A percentile compares a stretch with the other conserved stretches of the same genome.
Conservation (phyloP, 805 yeast genomes). For the Suhomyces emberorum region DNA sequence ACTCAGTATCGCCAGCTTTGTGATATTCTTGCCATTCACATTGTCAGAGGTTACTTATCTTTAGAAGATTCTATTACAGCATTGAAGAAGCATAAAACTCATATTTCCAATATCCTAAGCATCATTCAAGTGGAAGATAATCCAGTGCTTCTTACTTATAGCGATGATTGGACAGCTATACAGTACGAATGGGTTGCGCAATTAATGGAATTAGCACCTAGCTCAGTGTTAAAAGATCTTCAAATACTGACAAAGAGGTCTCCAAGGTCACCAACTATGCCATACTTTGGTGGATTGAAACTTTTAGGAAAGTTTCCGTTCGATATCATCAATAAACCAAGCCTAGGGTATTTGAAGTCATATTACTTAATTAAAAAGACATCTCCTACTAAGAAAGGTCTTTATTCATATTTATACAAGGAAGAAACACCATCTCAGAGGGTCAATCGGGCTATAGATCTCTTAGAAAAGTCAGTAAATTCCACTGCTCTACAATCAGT, state of each 20-base stretch:
- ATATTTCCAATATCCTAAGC: slow-evolving; percentile 48
- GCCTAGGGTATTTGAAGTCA: slow-evolving; percentile 26
- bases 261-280: background rate
- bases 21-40: slow-evolving; percentile 62
- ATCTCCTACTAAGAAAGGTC: background rate
- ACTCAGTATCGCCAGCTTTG: slow-evolving; percentile 43
- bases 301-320: slow-evolving; percentile 14
- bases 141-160: slow-evolving; percentile 5
- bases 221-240: slow-evolving; percentile 12
- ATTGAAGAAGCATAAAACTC: slow-evolving; percentile 61
- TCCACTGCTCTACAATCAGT: background rate
- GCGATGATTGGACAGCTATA: slow-evolving; percentile 51
- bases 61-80: slow-evolving; percentile 57
- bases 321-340: slow-evolving; percentile 28
- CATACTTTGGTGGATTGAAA: slow-evolving; percentile 35
- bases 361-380: slow-evolving; percentile 14
- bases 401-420: slow-evolving; percentile 5
- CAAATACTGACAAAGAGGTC: background rate
- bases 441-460: slow-evolving; percentile 2
- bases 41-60: slow-evolving; percentile 58
- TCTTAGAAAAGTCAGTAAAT: slow-evolving; percentile 4
- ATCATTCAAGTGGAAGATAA: slow-evolving; percentile 24
- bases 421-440: slow-evolving; percentile 6
- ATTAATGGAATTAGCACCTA: slow-evolving; percentile 48
- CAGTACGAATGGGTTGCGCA: slow-evolving; percentile 69